A percentile compares a stretch with the other conserved stretches of the same genome.
Evolutionary conservation across 1,284 basidiomycete species (phyloP).

Genomic region (Cutaneotrichosporon cutaneum): DNA sequence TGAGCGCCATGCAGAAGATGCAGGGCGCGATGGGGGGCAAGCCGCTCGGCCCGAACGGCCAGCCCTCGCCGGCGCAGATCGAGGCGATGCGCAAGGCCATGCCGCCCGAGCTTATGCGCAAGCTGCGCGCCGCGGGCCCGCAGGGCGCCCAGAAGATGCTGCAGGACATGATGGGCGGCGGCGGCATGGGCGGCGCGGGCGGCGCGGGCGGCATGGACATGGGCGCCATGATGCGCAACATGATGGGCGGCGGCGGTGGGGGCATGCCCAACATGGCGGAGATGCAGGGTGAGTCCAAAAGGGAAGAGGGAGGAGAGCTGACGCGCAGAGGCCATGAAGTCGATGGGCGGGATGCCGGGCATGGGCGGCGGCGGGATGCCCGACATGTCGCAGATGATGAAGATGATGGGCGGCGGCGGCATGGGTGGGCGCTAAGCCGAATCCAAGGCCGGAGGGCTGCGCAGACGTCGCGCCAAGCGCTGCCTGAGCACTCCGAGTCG

Average conservation of each 20-base stretch:
- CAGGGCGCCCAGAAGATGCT: conserved; percentile 94
- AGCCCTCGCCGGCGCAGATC: conserved; percentile 87
- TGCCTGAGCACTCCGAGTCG: background rate
- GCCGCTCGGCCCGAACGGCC: conserved; percentile 76
- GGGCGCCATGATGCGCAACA: conserved; percentile 57
- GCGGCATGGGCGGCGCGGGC: conserved; percentile 15
- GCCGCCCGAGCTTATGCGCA: conserved; percentile 83
- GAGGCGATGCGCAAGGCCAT: conserved; percentile 84
- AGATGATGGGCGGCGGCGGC: conserved; percentile 54
- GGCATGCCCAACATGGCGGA: conserved; percentile 54
- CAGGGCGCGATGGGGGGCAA: conserved; percentile 79
- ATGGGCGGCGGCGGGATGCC: conserved; percentile 55
- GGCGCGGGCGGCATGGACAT: conserved; percentile 63
- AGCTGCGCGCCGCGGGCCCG: conserved; percentile 68
- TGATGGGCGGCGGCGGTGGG: conserved; percentile 51
- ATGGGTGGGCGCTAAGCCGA: conserved; percentile 15
- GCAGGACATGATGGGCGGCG: conserved; percentile 88
- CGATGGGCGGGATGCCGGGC: conserved; percentile 71
- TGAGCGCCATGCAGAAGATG: conserved; percentile 86
- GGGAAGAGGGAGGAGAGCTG: no score
- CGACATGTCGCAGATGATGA: conserved; percentile 52
- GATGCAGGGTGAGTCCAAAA: conserved; percentile 52
- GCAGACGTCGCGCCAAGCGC: background rate
- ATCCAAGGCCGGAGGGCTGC: background rate
- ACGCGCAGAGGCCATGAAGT: conserved; percentile 67